A percentile compares a stretch with the other conserved stretches of the same genome.
Conservation (phyloP, 495 filamentous ascomycete species). For the Aspergillus affinis region DNA sequence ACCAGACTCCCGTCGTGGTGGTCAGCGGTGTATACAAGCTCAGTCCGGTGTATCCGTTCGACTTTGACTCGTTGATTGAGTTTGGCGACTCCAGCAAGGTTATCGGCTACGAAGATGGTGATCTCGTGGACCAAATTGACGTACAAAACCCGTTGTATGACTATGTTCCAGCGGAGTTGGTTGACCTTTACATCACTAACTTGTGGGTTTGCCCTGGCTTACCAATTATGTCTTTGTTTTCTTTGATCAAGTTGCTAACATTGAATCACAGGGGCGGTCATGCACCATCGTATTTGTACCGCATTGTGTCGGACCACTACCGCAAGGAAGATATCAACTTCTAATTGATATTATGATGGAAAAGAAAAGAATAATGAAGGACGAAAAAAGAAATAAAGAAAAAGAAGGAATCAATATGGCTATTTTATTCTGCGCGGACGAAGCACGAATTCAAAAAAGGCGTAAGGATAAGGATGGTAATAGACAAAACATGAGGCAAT, state of each 20-base stretch:
- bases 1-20: constrained; percentile 78
- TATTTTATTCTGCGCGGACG: background rate
- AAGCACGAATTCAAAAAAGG: background rate
- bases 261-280: constrained; percentile 63
- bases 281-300: constrained; percentile 76
- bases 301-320: constrained; percentile 83
- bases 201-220: constrained; percentile 63
- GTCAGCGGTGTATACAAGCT: constrained; percentile 87
- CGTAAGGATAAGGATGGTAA: constrained; percentile 8
- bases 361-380: constrained; percentile 8
- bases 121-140: constrained; percentile 71
- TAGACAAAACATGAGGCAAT: constrained; percentile 6
- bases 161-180: constrained; percentile 75
- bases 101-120: constrained; percentile 70
- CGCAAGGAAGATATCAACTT: constrained; percentile 76
- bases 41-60: constrained; percentile 81
- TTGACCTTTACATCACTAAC: constrained; percentile 91
- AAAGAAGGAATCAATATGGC: background rate
- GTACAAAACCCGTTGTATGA: constrained; percentile 80
- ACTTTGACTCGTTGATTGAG: constrained; percentile 74
- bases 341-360: constrained; percentile 18
- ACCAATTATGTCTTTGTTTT: background rate
- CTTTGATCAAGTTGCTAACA: constrained; percentile 22
- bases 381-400: constrained; percentile 1
- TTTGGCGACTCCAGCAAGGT: constrained; percentile 75